phyloP scores from a whole-genome alignment of 192 early-diverging fungal species.

The Coemansia sp. region DNA sequence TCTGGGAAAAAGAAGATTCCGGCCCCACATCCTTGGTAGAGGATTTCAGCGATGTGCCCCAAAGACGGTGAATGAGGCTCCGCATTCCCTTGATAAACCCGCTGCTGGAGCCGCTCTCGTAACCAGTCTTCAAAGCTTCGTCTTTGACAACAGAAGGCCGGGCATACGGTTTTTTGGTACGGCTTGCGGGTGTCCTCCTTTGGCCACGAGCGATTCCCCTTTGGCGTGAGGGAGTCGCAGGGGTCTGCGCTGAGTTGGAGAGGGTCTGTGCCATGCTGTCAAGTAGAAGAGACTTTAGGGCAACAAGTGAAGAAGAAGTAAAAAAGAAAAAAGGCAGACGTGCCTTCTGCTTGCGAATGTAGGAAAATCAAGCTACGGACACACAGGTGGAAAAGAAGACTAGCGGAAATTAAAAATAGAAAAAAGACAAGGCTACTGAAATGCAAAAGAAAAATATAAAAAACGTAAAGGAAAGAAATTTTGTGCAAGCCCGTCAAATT shows the following conservation, averaged over 20 bases:
- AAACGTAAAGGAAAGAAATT: neutral
- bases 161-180: constrained; percentile 43
- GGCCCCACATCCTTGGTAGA: neutral
- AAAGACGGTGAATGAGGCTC: constrained; percentile 45
- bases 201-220: constrained; percentile 41
- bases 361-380: no score
- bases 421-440: neutral
- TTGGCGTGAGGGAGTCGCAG: constrained; percentile 36
- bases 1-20: constrained; percentile 1
- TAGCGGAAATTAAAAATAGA: neutral
- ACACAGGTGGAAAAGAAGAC: neutral
- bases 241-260: constrained; percentile 22
- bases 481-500: neutral
- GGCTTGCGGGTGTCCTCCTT: constrained; percentile 40
- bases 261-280: constrained; percentile 33
- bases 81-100: constrained; percentile 52
- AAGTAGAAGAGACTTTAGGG: neutral
- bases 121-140: constrained; percentile 9
- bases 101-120: constrained; percentile 22
- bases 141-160: constrained; percentile 5
- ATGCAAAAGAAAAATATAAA: neutral
- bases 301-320: neutral
- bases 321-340: neutral
- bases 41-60: constrained; percentile 43
- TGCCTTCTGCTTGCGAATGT: neutral